Evolutionary conservation across 495 filamentous ascomycete species (phyloP).

Genomic region (Zalerion maritima): DNA sequence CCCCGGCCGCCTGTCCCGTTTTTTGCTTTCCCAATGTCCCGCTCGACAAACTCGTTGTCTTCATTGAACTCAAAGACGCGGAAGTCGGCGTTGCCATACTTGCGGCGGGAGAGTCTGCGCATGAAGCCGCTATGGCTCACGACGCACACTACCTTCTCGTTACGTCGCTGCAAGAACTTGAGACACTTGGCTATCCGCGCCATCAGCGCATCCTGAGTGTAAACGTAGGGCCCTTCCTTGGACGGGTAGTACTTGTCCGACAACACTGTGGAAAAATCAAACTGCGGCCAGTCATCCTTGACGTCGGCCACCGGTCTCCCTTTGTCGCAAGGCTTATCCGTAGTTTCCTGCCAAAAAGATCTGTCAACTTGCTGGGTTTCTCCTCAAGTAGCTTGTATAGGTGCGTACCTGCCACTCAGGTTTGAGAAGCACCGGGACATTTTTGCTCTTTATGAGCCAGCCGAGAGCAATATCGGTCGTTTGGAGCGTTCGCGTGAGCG

Average conservation of each 20-base stretch:
- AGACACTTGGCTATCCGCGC: constrained; percentile 25
- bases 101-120: constrained; percentile 18
- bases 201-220: constrained; percentile 21
- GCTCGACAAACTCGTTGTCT: no score
- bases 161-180: constrained; percentile 25
- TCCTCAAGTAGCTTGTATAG: not conserved
- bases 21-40: no score
- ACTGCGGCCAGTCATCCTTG: constrained; percentile 25
- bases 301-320: constrained; percentile 22
- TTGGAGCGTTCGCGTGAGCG: constrained; percentile 34
- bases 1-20: no score
- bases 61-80: no score
- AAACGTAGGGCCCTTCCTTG: constrained; percentile 32
- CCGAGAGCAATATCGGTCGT: constrained; percentile 27
- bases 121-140: constrained; percentile 38
- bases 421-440: constrained; percentile 27
- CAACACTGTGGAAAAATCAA: constrained; percentile 28
- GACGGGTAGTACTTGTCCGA: constrained; percentile 31
- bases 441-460: constrained; percentile 26
- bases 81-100: constrained; percentile 28
- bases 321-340: constrained; percentile 37
- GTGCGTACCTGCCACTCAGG: constrained; percentile 35
- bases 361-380: not conserved
- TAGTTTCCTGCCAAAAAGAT: constrained; percentile 27
- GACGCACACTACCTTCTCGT: constrained; percentile 37